Evolutionary conservation across 495 filamentous ascomycete genomes (phyloP), one percentile per base, ranked within the genome.

Genomic region (Penicillium manginii): DNA sequence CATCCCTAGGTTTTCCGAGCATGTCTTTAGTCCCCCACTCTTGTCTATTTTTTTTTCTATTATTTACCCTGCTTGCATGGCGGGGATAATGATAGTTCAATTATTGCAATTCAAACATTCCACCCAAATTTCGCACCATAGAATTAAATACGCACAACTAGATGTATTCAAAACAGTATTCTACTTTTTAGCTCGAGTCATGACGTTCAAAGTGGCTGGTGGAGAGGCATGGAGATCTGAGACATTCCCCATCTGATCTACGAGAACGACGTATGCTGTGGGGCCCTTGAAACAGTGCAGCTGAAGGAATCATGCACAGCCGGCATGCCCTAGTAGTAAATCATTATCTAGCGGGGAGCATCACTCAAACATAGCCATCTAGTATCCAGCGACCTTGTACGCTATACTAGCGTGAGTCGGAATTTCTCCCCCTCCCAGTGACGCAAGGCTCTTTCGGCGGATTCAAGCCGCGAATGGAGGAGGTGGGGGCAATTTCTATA

Each of bases 1-100:
- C 56, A 62, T 62, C 61, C 64, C 61, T 56, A 52, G 62, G 62
- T 51, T 37, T 51, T 37, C 42, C 50, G 59, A 57, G 64, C 59
- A 59, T 65, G 62, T 67, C 67, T 65, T 59, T 63, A 65, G 60
- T 65, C 55, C 59, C 57, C 59, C 32, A 43, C 52, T 53, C 46
- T 52, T 23, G 50, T 55, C 15, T 43, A 3, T 61, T 46, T 46
- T 49, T 50, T 48, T 52, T 55, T 59, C 26, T 58, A 50, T 53
- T 48, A 52, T 60, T 58, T 40, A 32, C 62, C 50, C 45, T 35
- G 62, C 67, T 59, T 59, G 66, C 64, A 60, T 62, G 46, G 59
- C 54, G 59, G 59, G 57, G 57, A 57, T 57, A 54, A 55, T 61
- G 57, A 55, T 59, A 59, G 61, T 59, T 59, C 54, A 54, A 60